Evolutionary conservation across 306 rosid species (phyloP), one percentile per base, ranked within the genome.

Genomic region (Gleditsia sinensis): DNA sequence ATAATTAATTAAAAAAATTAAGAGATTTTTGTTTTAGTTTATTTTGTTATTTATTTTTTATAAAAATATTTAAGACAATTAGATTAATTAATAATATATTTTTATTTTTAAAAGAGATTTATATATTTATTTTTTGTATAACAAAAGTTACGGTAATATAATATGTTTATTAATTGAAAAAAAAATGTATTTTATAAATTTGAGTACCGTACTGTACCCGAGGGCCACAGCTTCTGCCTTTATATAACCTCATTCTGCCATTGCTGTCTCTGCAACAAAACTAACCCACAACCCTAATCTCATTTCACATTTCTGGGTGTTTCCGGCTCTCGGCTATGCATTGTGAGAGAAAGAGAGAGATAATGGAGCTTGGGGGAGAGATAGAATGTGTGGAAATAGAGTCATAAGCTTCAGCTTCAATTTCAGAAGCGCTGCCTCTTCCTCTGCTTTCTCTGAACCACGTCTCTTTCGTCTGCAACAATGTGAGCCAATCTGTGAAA

Each of bases 371-470:
- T 2, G 42, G 58, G 6, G 74, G 16, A 14, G 63, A 27, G 7
- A 1, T 28, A 14, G 63, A 28, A 23, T 14, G 13, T 13, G 42
- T 1, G 2, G 20, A 66, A 34, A 12, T 42, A 30, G 48, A 36
- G n/a, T 21, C 39, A 40, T 65, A 54, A 42, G 17, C 55, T 45
- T 46, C 75, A 4, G 9, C 68, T 53, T 34, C 65, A 54, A n/a
- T 1, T 59, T 42, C 74, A 46, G 17, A 73, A 53, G 69, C 68
- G 2, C 19, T 67, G 62, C 83, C 88, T 59, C 58, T 84, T 1
- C 90, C 96, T 50, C 17, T 82, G 39, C 51, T 90, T 32, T 79
- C 89, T 43, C 64, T 90, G 19, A 90, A 90, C 34, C 96, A 88
- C 11, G 89, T 90, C 6, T 90, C 93, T 2, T 88, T 78, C 28